Evolutionary conservation across 441 rosid species (phyloP), one percentile per base, ranked within the genome.

Genomic region (Erysimum cheiri): DNA sequence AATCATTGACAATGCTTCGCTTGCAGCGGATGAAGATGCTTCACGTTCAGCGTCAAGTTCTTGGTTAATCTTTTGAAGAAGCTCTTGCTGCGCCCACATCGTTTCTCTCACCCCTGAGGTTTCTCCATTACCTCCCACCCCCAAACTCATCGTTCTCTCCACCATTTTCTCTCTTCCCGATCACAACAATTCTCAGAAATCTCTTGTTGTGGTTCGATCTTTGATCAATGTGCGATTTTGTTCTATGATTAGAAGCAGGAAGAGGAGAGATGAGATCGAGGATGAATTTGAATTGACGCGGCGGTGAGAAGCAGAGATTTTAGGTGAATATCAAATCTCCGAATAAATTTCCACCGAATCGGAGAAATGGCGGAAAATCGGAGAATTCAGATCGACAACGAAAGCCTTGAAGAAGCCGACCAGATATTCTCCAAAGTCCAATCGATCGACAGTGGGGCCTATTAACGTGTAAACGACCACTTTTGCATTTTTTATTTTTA

Each of bases 1-100:
- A 15, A 94, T 94, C 99, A 92, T 92, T 0, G 99, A 86, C 29
- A 94, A 76, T 13, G 99, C 94, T 50, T 94, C 98, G 29, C 84
- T 86, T 1, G 95, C 85, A 3, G 98, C 98, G 0, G 89, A 76
- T 1, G 94, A 73, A 3, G 98, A 79, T 6, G 99, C 85, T 75
- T 94, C 99, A 12, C 97, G 83, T 79, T 94, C 98, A 24, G 77
- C 87, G 72, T 94, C 99, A 52, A 94, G 74, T 36, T 94, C 99
- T 0, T 55, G 33, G 44, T 81, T 80, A 44, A 92, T 89, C 69
- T 81, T 80, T 46, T 84, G 98, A 63, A 94, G 84, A 72, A 94
- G 94, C 56, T 84, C 89, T 28, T 88, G 96, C 41, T 94, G 97
- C n/a, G 88, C 84, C 60, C 59, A 75, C 54, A 88, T 84, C 4